A percentile compares a stretch with the other conserved stretches of the same genome.
phyloP scores from a whole-genome alignment of 139 green algal species.

The Limnomonas spitsbergensis region DNA sequence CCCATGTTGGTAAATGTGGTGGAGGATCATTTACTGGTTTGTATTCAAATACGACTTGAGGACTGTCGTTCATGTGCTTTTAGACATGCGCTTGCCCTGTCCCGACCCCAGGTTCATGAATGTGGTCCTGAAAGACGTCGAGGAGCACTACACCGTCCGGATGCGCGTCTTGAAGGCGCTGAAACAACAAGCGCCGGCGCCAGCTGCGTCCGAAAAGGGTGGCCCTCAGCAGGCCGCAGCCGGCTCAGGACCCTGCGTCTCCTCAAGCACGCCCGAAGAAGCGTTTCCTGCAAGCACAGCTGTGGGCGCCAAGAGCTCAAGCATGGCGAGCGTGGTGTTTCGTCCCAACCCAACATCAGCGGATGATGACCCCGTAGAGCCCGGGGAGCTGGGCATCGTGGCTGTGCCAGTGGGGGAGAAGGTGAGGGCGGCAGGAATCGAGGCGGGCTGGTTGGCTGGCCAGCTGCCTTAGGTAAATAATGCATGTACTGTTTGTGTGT shows the following conservation, averaged over 20 bases:
- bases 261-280: background rate
- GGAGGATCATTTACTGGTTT: too few relatives aligned
- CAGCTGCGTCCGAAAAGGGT: background rate
- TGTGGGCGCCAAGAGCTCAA: background rate
- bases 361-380: slow-evolving; percentile 11
- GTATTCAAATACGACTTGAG: too few relatives aligned
- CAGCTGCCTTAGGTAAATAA: too few relatives aligned
- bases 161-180: background rate
- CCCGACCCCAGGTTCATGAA: slow-evolving; percentile 71
- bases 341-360: background rate
- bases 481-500: too few relatives aligned
- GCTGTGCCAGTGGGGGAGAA: background rate
- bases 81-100: too few relatives aligned
- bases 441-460: background rate
- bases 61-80: too few relatives aligned
- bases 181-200: background rate
- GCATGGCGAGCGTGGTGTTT: slow-evolving; percentile 18
- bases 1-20: too few relatives aligned
- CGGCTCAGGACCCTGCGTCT: background rate
- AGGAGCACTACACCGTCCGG: slow-evolving; percentile 6
- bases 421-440: background rate
- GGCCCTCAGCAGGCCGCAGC: background rate
- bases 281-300: background rate
- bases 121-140: slow-evolving; percentile 52
- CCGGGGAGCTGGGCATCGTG: slow-evolving; percentile 6